phyloP scores from a whole-genome alignment of 257 asterid genomes.

The Nicotiana attenuata region DNA sequence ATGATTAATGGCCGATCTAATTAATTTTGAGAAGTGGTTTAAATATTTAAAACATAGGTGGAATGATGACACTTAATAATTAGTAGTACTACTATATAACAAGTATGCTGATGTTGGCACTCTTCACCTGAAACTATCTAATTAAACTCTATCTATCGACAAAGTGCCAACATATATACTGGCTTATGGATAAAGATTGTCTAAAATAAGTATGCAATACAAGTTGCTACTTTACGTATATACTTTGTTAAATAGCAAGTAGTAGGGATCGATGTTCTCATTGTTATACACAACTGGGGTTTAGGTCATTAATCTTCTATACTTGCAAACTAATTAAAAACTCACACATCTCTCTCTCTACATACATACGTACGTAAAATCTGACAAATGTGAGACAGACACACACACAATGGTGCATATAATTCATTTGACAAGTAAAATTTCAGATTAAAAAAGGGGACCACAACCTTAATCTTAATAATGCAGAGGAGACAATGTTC shows the following conservation, averaged over 20 bases:
- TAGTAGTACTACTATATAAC: too few species aligned
- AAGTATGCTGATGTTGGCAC: not conserved
- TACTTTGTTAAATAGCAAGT: not conserved
- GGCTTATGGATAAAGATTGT: not conserved
- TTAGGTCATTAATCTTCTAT: not conserved
- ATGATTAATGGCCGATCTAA: not conserved
- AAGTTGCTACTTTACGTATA: not conserved
- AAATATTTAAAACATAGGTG: too few species aligned
- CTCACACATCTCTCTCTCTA: too few species aligned
- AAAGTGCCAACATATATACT: too few species aligned
- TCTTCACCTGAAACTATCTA: not conserved
- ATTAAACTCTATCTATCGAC: not conserved
- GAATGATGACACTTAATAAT: too few species aligned
- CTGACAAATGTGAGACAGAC: too few species aligned
- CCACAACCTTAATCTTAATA: not conserved
- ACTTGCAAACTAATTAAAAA: too few species aligned
- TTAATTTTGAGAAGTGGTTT: too few species aligned
- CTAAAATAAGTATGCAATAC: not conserved
- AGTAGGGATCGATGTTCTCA: not conserved
- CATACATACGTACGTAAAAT: too few species aligned
- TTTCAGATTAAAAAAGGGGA: not conserved
- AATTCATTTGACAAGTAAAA: not conserved
- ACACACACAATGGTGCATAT: too few species aligned
- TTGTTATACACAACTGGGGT: not conserved
- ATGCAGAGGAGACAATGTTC: not conserved